Evolutionary conservation across 2,329 filamentous ascomycete species (phyloP), one percentile per base, ranked within the genome.

Genomic region (Talaromyces amestolkiae): DNA sequence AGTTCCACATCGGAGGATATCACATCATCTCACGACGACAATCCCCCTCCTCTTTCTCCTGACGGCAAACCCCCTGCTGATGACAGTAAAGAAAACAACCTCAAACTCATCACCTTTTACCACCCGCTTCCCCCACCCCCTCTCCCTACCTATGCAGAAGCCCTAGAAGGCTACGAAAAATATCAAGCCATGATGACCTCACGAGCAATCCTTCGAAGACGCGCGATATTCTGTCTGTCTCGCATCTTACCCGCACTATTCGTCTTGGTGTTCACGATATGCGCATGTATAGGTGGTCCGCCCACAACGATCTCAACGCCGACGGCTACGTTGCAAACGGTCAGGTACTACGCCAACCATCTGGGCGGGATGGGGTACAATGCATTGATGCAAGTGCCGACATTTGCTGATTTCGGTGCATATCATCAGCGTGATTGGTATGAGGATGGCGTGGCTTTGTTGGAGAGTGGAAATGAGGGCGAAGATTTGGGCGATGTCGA

Each of bases 261-360:
- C 15, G 2, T 65, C 17, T 2, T 17, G 5, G 31, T 49, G 10
- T 22, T 62, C n/a, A 19, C 39, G 13, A 13, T 62, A 3, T 65
- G 39, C 39, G 9, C 59, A n/a, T 33, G 24, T 5, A 19, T 58
- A 7, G 41, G 45, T 9, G 58, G 58, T 1, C 64, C 64, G 0
- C 64, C 64, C 10, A 41, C n/a, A 3, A 37, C 37, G 9, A 24
- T 65, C 11, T 31, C 64, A 3, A 58, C 51, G 11, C 58, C 64
- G 5, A 11, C n/a, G 2, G 39, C 43, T 27, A 65, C 64, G 0
- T 7, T 58, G 10, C 31, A 24, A 11, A 49, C 39, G 3, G 61
- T 37, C n/a, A 56, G 3, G 17, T 37, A 39, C 5, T 62, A 62
- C n/a, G 60, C 60, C 17, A 19, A 27, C n/a, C 35, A 62, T 31